These are phyloP conservation scores for Ganoderma sp. DNA, from an alignment of 1,284 basidiomycete genomes.

Conservation along the genomic window DNA sequence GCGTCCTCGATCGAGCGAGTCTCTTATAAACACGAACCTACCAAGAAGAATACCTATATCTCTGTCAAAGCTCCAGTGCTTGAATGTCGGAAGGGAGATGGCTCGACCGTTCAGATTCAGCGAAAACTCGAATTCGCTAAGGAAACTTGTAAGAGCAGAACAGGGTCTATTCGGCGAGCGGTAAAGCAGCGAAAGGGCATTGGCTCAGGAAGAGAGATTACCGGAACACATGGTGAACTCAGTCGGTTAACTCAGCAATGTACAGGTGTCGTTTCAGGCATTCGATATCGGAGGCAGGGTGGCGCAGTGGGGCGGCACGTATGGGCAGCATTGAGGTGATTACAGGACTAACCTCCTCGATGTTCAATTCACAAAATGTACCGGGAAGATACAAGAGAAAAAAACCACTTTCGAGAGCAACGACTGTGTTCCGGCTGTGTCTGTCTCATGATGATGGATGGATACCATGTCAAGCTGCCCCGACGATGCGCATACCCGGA, in stretches of 20 bases:
- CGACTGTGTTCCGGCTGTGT: too few species aligned
- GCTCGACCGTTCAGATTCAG: neutral
- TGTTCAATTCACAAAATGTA: too few species aligned
- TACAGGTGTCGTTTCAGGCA: neutral
- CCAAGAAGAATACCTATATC: neutral
- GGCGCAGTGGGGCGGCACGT: neutral
- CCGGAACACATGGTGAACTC: neutral
- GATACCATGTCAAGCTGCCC: too few species aligned
- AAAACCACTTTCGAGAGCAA: too few species aligned
- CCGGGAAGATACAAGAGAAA: too few species aligned
- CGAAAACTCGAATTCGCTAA: neutral
- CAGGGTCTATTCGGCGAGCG: neutral
- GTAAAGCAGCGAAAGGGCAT: neutral
- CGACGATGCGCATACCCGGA: neutral
- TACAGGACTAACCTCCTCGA: neutral
- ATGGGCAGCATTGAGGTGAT: neutral
- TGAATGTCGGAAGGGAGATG: neutral
- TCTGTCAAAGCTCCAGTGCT: neutral
- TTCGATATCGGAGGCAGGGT: neutral
- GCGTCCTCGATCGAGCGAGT: neutral
- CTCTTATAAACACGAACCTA: neutral
- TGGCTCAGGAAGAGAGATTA: neutral
- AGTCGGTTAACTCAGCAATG: neutral
- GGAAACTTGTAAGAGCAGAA: neutral
- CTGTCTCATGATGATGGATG: too few species aligned